Evolutionary conservation across 116 monocot genomes (phyloP).

Genomic region (Trichopus zeylanicus): DNA sequence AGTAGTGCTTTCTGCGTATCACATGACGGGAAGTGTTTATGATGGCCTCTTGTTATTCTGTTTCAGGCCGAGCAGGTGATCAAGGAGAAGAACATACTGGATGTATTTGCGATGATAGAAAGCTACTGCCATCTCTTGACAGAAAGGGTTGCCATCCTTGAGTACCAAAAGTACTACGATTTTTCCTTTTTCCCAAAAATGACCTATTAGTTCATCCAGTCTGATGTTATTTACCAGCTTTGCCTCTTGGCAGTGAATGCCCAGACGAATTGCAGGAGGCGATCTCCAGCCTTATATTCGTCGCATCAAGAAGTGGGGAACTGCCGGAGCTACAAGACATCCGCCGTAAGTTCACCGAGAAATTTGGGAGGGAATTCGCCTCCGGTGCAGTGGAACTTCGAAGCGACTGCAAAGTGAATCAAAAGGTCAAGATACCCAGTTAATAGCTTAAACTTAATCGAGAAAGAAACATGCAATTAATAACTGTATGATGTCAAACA

Average conservation of each 20-base stretch:
- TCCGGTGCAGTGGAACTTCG: slow-evolving; percentile 46
- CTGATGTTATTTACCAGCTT: neutral
- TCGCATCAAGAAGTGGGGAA: slow-evolving; percentile 48
- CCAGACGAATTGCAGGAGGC: slow-evolving; percentile 77
- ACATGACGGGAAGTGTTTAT: neutral
- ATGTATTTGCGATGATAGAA: slow-evolving; percentile 45
- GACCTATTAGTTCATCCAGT: neutral
- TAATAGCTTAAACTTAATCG: neutral
- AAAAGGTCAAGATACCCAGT: slow-evolving; percentile 22
- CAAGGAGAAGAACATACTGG: slow-evolving; percentile 77
- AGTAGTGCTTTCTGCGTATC: neutral
- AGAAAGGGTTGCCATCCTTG: slow-evolving; percentile 37
- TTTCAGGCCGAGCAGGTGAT: slow-evolving; percentile 64
- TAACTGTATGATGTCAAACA: slow-evolving; percentile 10
- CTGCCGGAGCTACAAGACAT: slow-evolving; percentile 65
- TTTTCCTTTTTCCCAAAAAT: neutral
- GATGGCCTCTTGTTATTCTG: neutral
- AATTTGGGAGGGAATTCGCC: slow-evolving; percentile 56
- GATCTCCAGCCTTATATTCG: slow-evolving; percentile 44
- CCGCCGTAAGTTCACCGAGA: slow-evolving; percentile 30
- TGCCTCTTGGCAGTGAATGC: slow-evolving; percentile 40
- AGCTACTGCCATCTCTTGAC: slow-evolving; percentile 47
- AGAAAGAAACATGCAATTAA: neutral
- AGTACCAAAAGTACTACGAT: slow-evolving; percentile 21
- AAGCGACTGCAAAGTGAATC: slow-evolving; percentile 42